Evolutionary conservation across 2,329 filamentous ascomycete species (phyloP).

Genomic region (Sporothrix schenckii): DNA sequence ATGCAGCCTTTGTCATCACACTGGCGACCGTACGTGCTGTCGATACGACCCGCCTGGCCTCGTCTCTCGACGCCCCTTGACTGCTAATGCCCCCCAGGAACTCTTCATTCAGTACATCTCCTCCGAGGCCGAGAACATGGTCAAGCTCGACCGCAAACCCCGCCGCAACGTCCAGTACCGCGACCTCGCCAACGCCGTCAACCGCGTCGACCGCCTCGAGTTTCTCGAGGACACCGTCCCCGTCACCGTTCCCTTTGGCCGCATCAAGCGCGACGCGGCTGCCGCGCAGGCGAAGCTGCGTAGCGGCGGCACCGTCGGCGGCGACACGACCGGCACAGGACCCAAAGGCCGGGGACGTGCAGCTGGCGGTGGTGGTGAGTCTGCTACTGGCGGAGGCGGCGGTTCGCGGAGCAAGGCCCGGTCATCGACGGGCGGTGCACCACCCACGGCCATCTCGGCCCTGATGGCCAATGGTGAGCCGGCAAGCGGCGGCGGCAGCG

Average conservation of each 20-base stretch:
- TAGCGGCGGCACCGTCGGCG: constrained; percentile 17
- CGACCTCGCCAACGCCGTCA: constrained; percentile 84
- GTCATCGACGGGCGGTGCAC: constrained; percentile 24
- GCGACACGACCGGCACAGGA: neutral
- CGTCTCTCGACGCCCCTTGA: neutral
- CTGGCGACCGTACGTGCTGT: constrained; percentile 70
- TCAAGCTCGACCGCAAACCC: constrained; percentile 88
- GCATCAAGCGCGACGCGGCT: constrained; percentile 68
- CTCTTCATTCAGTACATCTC: constrained; percentile 94
- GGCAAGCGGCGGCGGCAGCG: neutral
- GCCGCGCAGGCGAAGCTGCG: constrained; percentile 54
- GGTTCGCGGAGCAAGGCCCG: constrained; percentile 26
- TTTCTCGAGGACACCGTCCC: constrained; percentile 92
- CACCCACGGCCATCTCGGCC: constrained; percentile 33
- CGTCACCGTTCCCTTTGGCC: constrained; percentile 78
- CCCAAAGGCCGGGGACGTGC: neutral
- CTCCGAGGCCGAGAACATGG: constrained; percentile 80
- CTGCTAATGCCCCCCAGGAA: constrained; percentile 58
- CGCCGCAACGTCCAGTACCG: constrained; percentile 94
- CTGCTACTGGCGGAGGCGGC: neutral
- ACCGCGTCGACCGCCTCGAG: constrained; percentile 89
- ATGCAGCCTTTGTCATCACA: constrained; percentile 91
- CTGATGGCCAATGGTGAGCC: constrained; percentile 30
- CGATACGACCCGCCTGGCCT: neutral
- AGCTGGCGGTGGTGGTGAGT: neutral